Base-by-base conservation (phyloP, 441 rosid species). In the Croton setiger region DNA sequence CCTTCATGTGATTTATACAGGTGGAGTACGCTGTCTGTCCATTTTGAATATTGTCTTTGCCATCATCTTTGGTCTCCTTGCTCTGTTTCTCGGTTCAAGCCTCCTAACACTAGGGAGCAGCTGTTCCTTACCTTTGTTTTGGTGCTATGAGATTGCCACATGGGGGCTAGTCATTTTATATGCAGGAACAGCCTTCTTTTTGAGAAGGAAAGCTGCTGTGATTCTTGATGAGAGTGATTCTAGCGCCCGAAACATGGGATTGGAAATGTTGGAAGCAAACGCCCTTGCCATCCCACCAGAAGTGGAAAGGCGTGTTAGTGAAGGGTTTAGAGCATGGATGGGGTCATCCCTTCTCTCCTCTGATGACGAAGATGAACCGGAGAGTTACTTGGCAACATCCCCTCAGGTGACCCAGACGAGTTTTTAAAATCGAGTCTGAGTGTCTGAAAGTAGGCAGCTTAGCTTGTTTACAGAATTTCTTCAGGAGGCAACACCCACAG, bases 291-390 rank as follows among this genome's bases (percentile, higher is more conserved):
- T 87, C 71, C 79, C 94, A 48, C 94, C 94, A 35, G 93, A 89
- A 0, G 78, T 91, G 57, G 98, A 93, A 84, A 86, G 87, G 74
- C 86, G 85, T 27, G 93, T 87, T 36, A 83, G 78, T 37, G 97
- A 91, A 47, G 96, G 98, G 64, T 93, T 93, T 65, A 89, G 82
- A 79, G 72, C 94, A 60, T 93, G 97, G 96, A 85, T 86, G 89
- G 97, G 97, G 5, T 84, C 93, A 31, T 84, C 98, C 68, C 80
- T 82, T 69, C 79, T 88, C 69, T 89, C 98, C 53, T 91, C 97
- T 10, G 98, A 89, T 41, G 98, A 93, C 45, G 98, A 87, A 80
- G 98, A 89, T 59, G 91, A 89, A 72, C 84, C 86, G 0, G 86
- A 87, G 43, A 73, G 71, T 78, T 84, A 84, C 63, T 27, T 55